phyloP scores from a whole-genome alignment of 2,329 filamentous ascomycete species.

The Alternaria brassicae region DNA sequence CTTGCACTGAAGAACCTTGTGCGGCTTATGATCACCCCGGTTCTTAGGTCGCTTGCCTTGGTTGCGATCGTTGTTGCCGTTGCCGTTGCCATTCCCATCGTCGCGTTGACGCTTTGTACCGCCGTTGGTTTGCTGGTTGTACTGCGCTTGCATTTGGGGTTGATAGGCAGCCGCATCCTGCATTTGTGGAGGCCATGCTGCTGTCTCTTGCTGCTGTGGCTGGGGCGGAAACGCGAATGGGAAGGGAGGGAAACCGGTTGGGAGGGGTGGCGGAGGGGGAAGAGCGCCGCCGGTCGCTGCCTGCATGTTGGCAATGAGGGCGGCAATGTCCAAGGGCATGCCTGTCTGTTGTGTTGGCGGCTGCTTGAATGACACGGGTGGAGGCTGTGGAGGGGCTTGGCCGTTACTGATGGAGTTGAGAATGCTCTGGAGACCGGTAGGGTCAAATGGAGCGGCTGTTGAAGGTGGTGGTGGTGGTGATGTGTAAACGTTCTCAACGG shows the following conservation, averaged over 20 bases:
- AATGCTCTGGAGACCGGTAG: slow-evolving; percentile 39
- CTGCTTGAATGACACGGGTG: slow-evolving; percentile 21
- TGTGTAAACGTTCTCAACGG: slow-evolving; percentile 27
- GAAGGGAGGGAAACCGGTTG: slow-evolving; percentile 29
- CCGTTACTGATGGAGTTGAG: slow-evolving; percentile 29
- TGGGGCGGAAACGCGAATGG: slow-evolving; percentile 26
- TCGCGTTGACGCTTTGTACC: slow-evolving; percentile 49
- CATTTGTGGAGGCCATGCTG: slow-evolving; percentile 25
- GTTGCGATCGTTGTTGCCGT: slow-evolving; percentile 34
- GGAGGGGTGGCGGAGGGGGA: slow-evolving; percentile 34
- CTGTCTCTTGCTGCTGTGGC: slow-evolving; percentile 15
- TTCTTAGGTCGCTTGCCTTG: slow-evolving; percentile 62
- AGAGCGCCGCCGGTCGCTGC: slow-evolving; percentile 24
- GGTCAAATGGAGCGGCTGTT: slow-evolving; percentile 30
- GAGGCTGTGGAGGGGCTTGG: slow-evolving; percentile 23
- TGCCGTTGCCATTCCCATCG: slow-evolving; percentile 31
- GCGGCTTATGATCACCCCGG: slow-evolving; percentile 34
- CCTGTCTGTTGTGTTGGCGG: slow-evolving; percentile 24
- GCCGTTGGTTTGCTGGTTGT: slow-evolving; percentile 39
- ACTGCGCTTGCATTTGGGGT: slow-evolving; percentile 19
- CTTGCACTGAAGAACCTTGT: slow-evolving; percentile 62
- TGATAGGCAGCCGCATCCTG: slow-evolving; percentile 20
- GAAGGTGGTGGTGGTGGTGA: slow-evolving; percentile 29
- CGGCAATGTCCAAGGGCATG: slow-evolving; percentile 29
- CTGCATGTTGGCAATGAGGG: slow-evolving; percentile 35